A percentile compares a stretch with the other conserved stretches of the same genome.
Evolutionary conservation across 345 rosid genomes (phyloP).

Genomic region (Camelina laxa): DNA sequence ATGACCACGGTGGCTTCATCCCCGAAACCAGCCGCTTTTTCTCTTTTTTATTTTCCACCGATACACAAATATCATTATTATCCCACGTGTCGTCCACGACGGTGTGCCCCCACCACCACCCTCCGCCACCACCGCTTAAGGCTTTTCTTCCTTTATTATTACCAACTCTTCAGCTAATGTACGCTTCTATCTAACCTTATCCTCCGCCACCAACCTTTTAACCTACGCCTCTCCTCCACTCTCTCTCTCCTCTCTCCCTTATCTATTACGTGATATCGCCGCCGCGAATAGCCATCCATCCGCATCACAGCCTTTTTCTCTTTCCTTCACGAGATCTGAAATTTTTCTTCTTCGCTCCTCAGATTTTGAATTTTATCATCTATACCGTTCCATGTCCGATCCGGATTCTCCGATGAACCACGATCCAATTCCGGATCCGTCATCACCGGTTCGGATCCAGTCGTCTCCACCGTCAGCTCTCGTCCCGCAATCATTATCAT

Average conservation of each 20-base stretch:
- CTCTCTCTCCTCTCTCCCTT: slow-evolving; percentile 36
- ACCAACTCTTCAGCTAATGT: slow-evolving; percentile 28
- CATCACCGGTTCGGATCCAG: slow-evolving; percentile 31
- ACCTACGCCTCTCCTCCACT: slow-evolving; percentile 39
- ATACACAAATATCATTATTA: neutral
- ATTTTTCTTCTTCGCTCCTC: neutral
- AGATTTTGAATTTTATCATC: neutral
- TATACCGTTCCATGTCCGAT: slow-evolving; percentile 45
- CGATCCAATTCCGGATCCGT: slow-evolving; percentile 37
- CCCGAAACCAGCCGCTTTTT: slow-evolving; percentile 64
- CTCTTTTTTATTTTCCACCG: slow-evolving; percentile 47
- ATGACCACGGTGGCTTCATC: slow-evolving; percentile 42
- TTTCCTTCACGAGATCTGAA: slow-evolving; percentile 23
- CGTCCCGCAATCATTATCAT: slow-evolving; percentile 42
- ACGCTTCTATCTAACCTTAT: slow-evolving; percentile 39
- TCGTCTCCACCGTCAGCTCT: slow-evolving; percentile 34
- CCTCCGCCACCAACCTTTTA: slow-evolving; percentile 42
- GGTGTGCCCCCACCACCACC: slow-evolving; percentile 45
- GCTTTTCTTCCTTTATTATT: neutral
- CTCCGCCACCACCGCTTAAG: slow-evolving; percentile 38
- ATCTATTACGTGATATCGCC: slow-evolving; percentile 42
- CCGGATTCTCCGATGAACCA: slow-evolving; percentile 48
- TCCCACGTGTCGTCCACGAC: slow-evolving; percentile 50
- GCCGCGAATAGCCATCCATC: slow-evolving; percentile 43
- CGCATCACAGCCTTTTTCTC: slow-evolving; percentile 35